Evolutionary conservation across 2,329 filamentous ascomycete genomes (phyloP).

Genomic region (Penicillium freii): DNA sequence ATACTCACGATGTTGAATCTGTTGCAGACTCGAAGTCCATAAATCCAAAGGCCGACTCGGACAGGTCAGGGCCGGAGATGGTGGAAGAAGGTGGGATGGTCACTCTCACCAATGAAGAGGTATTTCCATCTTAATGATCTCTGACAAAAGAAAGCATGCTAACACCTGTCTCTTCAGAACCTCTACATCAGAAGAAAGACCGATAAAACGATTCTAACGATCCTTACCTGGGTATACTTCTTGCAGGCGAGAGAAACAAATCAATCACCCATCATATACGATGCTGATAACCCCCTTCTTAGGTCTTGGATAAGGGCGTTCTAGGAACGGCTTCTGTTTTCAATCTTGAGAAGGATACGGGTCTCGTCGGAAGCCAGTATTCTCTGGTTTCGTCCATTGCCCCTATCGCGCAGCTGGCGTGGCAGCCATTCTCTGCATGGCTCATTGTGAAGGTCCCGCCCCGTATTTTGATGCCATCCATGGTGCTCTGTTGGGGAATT

Average conservation of each 20-base stretch:
- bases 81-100: not conserved
- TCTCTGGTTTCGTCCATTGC: not conserved
- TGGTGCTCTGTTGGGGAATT: slow-evolving; percentile 1
- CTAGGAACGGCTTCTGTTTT: not conserved
- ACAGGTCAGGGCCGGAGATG: not conserved
- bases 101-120: not conserved
- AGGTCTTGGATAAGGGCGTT: not conserved
- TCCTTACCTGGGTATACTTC: slow-evolving; percentile 1
- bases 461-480: not conserved
- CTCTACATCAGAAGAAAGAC: not conserved
- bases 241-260: not conserved
- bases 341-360: not conserved
- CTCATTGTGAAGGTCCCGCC: not conserved
- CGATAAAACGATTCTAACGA: not conserved
- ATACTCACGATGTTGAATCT: not conserved
- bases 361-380: not conserved
- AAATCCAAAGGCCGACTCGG: not conserved
- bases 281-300: not conserved
- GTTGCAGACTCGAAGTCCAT: not conserved
- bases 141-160: not conserved
- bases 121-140: not conserved
- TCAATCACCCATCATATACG: not conserved
- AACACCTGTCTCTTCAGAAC: not conserved
- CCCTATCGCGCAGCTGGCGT: not conserved
- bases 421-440: slow-evolving; percentile 1